Evolutionary conservation across 495 filamentous ascomycete genomes (phyloP), one percentile per base, ranked within the genome.

Genomic region (Pseudomonodictys pantanalensis): DNA sequence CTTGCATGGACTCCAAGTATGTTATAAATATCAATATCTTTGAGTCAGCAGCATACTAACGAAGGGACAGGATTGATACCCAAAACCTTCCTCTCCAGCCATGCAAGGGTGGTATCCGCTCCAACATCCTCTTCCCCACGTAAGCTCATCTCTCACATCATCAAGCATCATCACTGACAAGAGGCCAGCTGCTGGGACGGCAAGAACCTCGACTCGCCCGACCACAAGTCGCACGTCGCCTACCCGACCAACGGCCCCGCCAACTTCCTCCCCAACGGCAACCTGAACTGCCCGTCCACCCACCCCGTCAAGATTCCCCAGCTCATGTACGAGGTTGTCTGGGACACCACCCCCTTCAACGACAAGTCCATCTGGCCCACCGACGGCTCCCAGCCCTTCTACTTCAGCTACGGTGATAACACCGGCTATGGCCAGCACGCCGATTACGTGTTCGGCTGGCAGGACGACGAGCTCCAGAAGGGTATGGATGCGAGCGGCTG

Each of bases 1-100:
- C 58, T 30, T 61, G 66, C 63, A 66, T 67, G 38, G 69, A 78
- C 50, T 75, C 75, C 72, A 79, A 75, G 70, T 79, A 69, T 71
- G 73, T 75, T n/a, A 4, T 29, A 8, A 5, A 10, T 17, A 2
- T 29, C 17, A 25, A 3, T 17, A 15, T 3, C 20, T 12, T 8
- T 12, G 24, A 30, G 15, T 8, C 7, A 49, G 41, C 28, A 28
- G 6, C 23, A 30, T 10, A 49, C 25, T 4, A 9, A 38, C 39
- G n/a, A 17, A 39, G 5, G 3, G 5, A 6, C 35, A 54, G 45
- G 23, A 2, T 52, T 30, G 52, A 62, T 28, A 57, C 44, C 2
- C 9, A 18, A 7, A 26, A 18, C 15, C 25, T 62, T 8, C 59
- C 59, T 22, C 18, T 22, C 7, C n/a, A 43, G 2, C 9, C 22